A percentile compares a stretch with the other conserved stretches of the same genome.
These are phyloP conservation scores for Suillus discolor DNA, from an alignment of 768 basidiomycete species.

Conservation along the genomic window DNA sequence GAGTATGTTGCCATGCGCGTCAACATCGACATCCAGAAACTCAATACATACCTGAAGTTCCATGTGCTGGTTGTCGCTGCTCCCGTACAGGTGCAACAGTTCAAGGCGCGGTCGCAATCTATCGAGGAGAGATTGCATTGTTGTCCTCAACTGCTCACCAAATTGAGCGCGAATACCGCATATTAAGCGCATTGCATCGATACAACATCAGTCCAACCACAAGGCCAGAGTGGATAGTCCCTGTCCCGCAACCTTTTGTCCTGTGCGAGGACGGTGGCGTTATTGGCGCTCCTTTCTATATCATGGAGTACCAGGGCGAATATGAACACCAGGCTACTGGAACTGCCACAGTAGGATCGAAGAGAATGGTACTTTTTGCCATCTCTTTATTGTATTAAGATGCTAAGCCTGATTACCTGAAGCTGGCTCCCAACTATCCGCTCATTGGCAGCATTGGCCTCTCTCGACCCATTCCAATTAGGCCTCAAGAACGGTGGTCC, in stretches of 20 bases:
- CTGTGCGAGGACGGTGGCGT: conserved; percentile 79
- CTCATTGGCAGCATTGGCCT: conserved; percentile 68
- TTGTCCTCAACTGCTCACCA: conserved; percentile 93
- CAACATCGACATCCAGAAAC: conserved; percentile 59
- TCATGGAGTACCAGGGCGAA: conserved; percentile 95
- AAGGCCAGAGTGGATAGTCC: conserved; percentile 56
- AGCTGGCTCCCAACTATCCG: conserved; percentile 82
- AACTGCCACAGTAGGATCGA: conserved; percentile 61
- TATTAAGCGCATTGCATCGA: conserved; percentile 74
- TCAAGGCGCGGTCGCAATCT: conserved; percentile 62
- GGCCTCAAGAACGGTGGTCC: conserved; percentile 77
- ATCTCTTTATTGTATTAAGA: background rate
- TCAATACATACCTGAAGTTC: conserved; percentile 66
- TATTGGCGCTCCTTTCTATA: conserved; percentile 90
- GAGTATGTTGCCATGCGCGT: conserved; percentile 78
- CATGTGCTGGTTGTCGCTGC: conserved; percentile 56
- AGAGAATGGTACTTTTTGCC: conserved; percentile 61
- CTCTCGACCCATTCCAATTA: conserved; percentile 62
- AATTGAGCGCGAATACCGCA: conserved; percentile 89
- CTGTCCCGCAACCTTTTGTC: conserved; percentile 82
- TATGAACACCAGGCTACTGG: conserved; percentile 81
- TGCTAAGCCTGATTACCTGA: background rate
- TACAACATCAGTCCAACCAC: conserved; percentile 65
- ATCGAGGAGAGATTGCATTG: conserved; percentile 36
- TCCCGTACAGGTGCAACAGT: conserved; percentile 86